Evolutionary conservation across 2,329 filamentous ascomycete genomes (phyloP).

Genomic region (Lithohypha guttulata): DNA sequence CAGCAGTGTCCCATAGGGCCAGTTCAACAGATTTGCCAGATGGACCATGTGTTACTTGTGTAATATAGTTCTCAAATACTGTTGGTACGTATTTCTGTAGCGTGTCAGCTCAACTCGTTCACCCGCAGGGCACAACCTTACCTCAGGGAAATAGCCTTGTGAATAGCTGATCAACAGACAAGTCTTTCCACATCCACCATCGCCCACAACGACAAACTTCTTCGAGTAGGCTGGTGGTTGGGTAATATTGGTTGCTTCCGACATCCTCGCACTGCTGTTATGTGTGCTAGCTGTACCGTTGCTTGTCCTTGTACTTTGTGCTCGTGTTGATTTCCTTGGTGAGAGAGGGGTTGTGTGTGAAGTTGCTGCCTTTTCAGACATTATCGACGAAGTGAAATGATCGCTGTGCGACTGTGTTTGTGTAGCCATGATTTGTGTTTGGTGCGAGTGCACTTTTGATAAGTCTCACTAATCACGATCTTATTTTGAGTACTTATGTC

Average conservation of each 20-base stretch:
- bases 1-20: constrained; percentile 95
- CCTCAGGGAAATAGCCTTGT: constrained; percentile 97
- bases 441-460: no score
- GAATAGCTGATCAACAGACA: constrained; percentile 98
- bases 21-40: constrained; percentile 93
- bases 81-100: constrained; percentile 98
- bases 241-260: constrained; percentile 72
- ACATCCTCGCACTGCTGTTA: constrained; percentile 56
- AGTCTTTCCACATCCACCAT: constrained; percentile 97
- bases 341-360: constrained; percentile 23
- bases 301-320: constrained; percentile 56
- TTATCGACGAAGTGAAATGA: constrained; percentile 13
- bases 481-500: no score
- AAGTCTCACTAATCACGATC: no score
- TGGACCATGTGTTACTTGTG: constrained; percentile 77
- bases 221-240: constrained; percentile 91
- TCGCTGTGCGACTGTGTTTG: constrained; percentile 7
- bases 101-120: no score
- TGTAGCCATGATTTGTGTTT: constrained; percentile 10
- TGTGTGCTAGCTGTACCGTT: constrained; percentile 82
- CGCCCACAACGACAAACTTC: constrained; percentile 97
- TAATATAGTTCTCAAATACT: constrained; percentile 99
- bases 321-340: constrained; percentile 38
- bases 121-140: no score
- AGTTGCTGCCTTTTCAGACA: constrained; percentile 20